These are phyloP conservation scores for Acacia confusa DNA, from an alignment of 306 rosid species.

Conservation along the genomic window DNA sequence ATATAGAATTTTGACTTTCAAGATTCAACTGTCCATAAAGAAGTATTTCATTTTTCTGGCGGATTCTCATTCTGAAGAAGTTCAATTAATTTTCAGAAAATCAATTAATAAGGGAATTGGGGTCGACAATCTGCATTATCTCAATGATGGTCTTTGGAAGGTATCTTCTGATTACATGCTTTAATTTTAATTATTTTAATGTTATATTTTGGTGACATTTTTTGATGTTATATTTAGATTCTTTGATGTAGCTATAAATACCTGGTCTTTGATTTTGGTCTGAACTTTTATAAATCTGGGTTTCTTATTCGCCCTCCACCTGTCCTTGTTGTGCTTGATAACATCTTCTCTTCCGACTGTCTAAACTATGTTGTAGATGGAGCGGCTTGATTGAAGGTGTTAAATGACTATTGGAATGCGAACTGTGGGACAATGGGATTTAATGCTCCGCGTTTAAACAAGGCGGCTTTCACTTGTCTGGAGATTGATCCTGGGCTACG, in stretches of 20 bases:
- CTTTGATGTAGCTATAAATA: background rate
- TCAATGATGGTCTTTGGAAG: conserved; percentile 99
- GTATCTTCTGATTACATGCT: conserved; percentile 41
- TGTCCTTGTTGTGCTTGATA: background rate
- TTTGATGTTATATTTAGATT: background rate
- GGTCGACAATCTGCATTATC: conserved; percentile 97
- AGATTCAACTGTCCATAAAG: background rate
- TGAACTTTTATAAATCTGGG: background rate
- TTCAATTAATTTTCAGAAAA: conserved; percentile 61
- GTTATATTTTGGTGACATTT: background rate
- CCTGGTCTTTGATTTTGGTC: background rate
- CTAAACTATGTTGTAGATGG: conserved; percentile 55
- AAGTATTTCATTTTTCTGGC: conserved; percentile 16
- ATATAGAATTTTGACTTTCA: conserved; percentile 4
- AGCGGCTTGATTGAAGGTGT: conserved; percentile 68
- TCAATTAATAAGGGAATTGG: conserved; percentile 93
- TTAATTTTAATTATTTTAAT: conserved; percentile 10
- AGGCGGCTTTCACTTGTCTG: conserved; percentile 26
- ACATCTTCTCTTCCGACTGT: background rate
- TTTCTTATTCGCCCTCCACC: background rate
- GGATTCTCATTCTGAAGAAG: conserved; percentile 20
- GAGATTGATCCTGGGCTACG: conserved; percentile 32
- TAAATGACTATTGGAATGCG: conserved; percentile 12
- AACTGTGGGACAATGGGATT: background rate
- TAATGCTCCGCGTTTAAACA: background rate